These are phyloP conservation scores for Cryptosporidium xiaoi DNA, from an alignment of 169 alveolate genomes.

Conservation along the genomic window DNA sequence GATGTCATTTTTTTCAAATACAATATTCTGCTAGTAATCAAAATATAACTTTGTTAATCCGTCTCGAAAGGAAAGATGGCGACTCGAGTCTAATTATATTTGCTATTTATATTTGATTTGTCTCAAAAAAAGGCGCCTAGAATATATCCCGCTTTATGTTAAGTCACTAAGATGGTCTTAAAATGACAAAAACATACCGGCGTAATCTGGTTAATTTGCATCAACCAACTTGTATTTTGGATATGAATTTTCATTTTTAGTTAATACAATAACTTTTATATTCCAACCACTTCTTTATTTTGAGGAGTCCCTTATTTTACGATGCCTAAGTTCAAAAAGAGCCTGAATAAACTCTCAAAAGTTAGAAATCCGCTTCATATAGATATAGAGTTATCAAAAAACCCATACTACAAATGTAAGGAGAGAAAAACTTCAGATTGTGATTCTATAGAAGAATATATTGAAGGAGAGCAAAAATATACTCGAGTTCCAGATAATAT, in stretches of 20 bases:
- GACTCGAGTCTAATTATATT: neutral
- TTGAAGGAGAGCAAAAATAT: conserved; percentile 41
- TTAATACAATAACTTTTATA: neutral
- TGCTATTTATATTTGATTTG: neutral
- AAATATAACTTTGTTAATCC: neutral
- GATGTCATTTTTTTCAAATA: conserved; percentile 15
- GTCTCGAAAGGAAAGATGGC: no score
- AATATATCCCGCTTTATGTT: neutral
- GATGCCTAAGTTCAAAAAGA: conserved; percentile 49
- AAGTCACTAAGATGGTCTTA: neutral
- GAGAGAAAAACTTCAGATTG: neutral
- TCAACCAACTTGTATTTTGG: no score
- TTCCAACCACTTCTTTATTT: neutral
- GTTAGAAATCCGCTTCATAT: conserved; percentile 53
- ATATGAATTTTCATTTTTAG: no score
- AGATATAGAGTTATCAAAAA: conserved; percentile 56
- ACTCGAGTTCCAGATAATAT: conserved; percentile 21
- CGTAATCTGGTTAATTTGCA: no score
- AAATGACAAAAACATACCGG: neutral
- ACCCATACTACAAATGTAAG: conserved; percentile 8
- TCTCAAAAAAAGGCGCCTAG: conserved; percentile 9
- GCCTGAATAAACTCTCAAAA: conserved; percentile 14
- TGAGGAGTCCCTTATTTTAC: neutral
- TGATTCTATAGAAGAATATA: conserved; percentile 55
- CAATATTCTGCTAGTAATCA: neutral